Conservation (phyloP, 306 rosid species). For the Canavalia ensiformis region DNA sequence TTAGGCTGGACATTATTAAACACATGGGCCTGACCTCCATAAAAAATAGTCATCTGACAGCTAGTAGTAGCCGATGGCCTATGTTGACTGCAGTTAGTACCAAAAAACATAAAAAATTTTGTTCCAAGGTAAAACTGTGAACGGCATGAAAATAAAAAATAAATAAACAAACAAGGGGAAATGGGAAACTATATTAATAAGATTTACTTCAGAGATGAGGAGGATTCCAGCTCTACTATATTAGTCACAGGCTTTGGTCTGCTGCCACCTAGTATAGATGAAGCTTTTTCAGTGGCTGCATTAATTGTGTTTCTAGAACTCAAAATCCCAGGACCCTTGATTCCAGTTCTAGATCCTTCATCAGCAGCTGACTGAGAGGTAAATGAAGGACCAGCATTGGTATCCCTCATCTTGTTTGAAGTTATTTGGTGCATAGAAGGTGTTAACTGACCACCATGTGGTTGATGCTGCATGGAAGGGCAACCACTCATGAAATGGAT, state of each 20-base stretch:
- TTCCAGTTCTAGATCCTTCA: conserved; percentile 98
- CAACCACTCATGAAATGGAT: conserved; percentile 70
- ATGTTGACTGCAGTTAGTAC: conserved; percentile 63
- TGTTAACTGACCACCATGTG: conserved; percentile 66
- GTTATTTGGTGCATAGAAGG: conserved; percentile 71
- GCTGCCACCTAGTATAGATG: conserved; percentile 68
- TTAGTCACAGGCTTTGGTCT: conserved; percentile 67
- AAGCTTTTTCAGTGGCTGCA: conserved; percentile 66
- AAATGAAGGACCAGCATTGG: conserved; percentile 73
- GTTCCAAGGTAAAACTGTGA: conserved; percentile 14
- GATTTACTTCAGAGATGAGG: conserved; percentile 65
- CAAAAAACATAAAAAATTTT: too few relatives aligned
- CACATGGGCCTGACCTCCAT: conserved; percentile 99
- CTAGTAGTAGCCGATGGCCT: conserved; percentile 64
- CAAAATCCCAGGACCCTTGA: conserved; percentile 85
- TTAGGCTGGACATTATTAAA: conserved; percentile 95
- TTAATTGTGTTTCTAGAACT: conserved; percentile 64
- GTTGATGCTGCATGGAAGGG: conserved; percentile 70
- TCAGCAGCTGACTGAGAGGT: conserved; percentile 95
- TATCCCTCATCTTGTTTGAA: conserved; percentile 75
- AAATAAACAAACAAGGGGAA: conserved; percentile 6
- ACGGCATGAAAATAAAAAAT: not conserved
- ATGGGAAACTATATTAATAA: conserved; percentile 14
- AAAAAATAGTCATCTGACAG: conserved; percentile 96
- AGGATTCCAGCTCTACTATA: conserved; percentile 57